Evolutionary conservation across 2,329 filamentous ascomycete genomes (phyloP).

Genomic region (Fusarium buharicum): DNA sequence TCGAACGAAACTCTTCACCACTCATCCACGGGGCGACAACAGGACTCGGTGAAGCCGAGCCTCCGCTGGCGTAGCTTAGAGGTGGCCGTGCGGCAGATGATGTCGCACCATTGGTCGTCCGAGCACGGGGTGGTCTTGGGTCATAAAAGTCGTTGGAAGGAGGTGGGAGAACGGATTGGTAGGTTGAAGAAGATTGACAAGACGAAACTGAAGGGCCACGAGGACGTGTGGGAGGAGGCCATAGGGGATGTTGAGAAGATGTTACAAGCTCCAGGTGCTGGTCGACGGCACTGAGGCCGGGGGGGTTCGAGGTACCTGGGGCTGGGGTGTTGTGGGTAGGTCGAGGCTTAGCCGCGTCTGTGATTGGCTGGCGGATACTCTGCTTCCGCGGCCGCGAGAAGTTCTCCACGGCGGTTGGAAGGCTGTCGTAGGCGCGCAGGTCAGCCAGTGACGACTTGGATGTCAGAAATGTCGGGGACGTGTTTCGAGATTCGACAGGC

Average conservation of each 20-base stretch:
- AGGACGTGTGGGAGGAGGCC: conserved; percentile 55
- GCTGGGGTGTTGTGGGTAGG: conserved; percentile 34
- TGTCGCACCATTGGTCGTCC: conserved; percentile 43
- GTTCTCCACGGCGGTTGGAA: conserved; percentile 61
- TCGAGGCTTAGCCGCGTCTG: conserved; percentile 50
- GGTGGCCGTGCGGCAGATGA: conserved; percentile 45
- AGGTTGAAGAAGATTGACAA: conserved; percentile 57
- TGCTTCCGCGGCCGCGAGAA: conserved; percentile 69
- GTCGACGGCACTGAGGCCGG: conserved; percentile 46
- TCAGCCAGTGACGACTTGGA: conserved; percentile 50
- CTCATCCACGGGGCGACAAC: conserved; percentile 59
- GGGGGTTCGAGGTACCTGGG: conserved; percentile 36
- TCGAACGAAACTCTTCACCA: conserved; percentile 64
- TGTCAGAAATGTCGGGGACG: conserved; percentile 47
- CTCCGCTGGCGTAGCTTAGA: conserved; percentile 48
- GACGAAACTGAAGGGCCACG: conserved; percentile 62
- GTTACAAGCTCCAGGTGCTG: conserved; percentile 47
- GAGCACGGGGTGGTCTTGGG: conserved; percentile 44
- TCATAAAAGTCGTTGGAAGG: conserved; percentile 56
- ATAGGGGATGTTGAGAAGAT: conserved; percentile 49
- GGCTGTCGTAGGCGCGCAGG: conserved; percentile 51
- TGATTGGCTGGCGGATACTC: conserved; percentile 59
- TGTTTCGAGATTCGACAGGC: conserved; percentile 43
- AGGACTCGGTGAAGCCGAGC: conserved; percentile 51
- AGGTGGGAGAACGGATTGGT: conserved; percentile 53